Base-by-base conservation (phyloP, 495 filamentous ascomycete species). In the Glutinoglossum americanum region DNA sequence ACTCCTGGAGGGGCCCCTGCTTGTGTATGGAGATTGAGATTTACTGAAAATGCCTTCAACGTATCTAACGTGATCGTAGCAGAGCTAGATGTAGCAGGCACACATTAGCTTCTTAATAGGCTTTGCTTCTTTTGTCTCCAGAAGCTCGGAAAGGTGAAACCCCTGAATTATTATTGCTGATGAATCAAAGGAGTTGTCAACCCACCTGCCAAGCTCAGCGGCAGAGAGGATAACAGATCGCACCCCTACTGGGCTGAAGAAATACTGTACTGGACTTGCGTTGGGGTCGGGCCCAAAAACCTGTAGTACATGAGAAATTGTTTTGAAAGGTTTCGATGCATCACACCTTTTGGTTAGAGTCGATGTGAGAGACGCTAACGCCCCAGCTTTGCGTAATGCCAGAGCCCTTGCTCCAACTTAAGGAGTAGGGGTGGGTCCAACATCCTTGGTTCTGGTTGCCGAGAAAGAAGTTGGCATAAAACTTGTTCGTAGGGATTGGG, bases 401-500 rank as follows among this genome's bases (percentile, higher is more conserved):
- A 45, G 68, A 68, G 1, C 88, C 89, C 63, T 78, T 81, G 1
- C 80, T 73, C 87, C 88, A 94, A 39, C 76, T 68, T 1, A 95
- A 61, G 0, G 84, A 82, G 67, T 95, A 98, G 10, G 92, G 92
- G 65, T 93, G 82, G 1, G 86, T 85, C 74, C 85, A 96, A 0
- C 80, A 76, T 0, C 81, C 74, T 39, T 77, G 75, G 3, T 70
- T 76, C 67, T 94, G 89, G 51, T 68, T 76, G 3, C 82, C 87
- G 1, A 96, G 71, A 64, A 90, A 92, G 61, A 94, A 80, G 53
- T 93, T 94, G 55, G 80, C 80, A 64, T 94, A 94, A 68, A 95
- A 98, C 63, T 94, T 96, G 68, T 96, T 93, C 13, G 89, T 92
- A 54, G 77, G 71, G 60, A 86, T 74, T 0, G 83, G 84, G 0